A percentile compares a stretch with the other conserved stretches of the same genome.
Evolutionary conservation across 352 stramenopile genomes (phyloP).

Genomic region (Pythium biforme): DNA sequence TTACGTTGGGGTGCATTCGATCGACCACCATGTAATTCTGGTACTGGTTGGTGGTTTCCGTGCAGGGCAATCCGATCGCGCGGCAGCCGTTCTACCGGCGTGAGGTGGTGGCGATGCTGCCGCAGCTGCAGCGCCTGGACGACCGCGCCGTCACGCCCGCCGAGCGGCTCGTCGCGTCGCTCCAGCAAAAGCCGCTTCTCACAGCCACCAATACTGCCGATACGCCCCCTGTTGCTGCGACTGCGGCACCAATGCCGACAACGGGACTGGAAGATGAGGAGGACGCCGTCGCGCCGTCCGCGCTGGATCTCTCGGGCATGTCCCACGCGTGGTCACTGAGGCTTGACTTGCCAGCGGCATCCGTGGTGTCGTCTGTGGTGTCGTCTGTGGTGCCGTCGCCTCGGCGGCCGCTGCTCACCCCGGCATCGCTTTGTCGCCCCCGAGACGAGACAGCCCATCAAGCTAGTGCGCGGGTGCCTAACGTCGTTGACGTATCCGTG

Average conservation of each 20-base stretch:
- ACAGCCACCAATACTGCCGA: neutral
- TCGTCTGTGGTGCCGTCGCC: neutral
- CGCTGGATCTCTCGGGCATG: constrained; percentile 22
- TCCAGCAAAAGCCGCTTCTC: constrained; percentile 46
- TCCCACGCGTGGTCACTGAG: constrained; percentile 7
- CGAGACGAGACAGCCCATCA: neutral
- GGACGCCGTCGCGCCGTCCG: neutral
- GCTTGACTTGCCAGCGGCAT: neutral
- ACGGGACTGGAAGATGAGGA: neutral
- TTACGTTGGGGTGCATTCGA: neutral
- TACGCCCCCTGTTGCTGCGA: neutral
- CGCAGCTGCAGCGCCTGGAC: constrained; percentile 52
- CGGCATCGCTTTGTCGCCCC: constrained; percentile 3
- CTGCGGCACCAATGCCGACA: neutral
- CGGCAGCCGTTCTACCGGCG: constrained; percentile 37
- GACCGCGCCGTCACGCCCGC: constrained; percentile 35
- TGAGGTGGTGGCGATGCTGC: constrained; percentile 57
- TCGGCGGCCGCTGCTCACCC: constrained; percentile 16
- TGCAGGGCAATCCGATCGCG: constrained; percentile 56
- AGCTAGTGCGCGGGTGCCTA: neutral
- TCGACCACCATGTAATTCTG: too few species aligned
- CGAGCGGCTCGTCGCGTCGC: constrained; percentile 46
- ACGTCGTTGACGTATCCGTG: neutral
- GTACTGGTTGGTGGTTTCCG: neutral
- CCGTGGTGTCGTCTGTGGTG: neutral